Evolutionary conservation across 306 rosid species (phyloP).

Genomic region (Cucurbita moschata): DNA sequence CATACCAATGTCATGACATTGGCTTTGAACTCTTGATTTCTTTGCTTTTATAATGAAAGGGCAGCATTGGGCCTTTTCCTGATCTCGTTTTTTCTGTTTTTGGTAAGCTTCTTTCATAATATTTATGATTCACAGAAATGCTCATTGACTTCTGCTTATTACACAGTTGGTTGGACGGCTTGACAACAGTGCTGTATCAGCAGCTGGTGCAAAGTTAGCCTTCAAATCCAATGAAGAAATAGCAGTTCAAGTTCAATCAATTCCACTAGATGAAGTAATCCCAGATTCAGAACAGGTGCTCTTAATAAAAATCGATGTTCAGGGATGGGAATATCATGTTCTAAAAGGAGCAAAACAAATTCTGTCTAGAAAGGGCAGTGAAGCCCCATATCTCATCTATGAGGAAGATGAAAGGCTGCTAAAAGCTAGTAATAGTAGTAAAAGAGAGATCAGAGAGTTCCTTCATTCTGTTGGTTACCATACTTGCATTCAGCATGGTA

Average conservation of each 20-base stretch:
- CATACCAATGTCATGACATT: too few species aligned
- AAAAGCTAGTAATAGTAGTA: slow-evolving; percentile 76
- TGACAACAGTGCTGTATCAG: slow-evolving; percentile 96
- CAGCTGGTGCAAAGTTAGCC: slow-evolving; percentile 86
- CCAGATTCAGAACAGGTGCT: slow-evolving; percentile 54
- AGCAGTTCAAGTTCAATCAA: slow-evolving; percentile 62
- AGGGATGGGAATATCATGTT: slow-evolving; percentile 97
- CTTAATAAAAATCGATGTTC: slow-evolving; percentile 82
- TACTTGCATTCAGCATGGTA: slow-evolving; percentile 70
- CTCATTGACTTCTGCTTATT: slow-evolving; percentile 6
- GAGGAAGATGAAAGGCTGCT: slow-evolving; percentile 89
- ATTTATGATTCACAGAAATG: not conserved
- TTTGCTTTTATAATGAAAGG: not conserved
- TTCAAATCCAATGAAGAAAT: slow-evolving; percentile 86
- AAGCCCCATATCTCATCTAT: slow-evolving; percentile 88
- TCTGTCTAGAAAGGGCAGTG: slow-evolving; percentile 59
- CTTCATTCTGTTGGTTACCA: slow-evolving; percentile 59
- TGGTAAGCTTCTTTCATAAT: not conserved
- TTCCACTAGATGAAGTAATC: slow-evolving; percentile 74
- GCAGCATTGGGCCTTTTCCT: not conserved
- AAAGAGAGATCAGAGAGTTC: slow-evolving; percentile 63
- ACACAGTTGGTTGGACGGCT: slow-evolving; percentile 80
- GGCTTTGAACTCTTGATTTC: not conserved
- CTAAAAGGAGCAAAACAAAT: slow-evolving; percentile 77
- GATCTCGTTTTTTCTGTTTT: not conserved